Base-by-base conservation (phyloP, 2,329 filamentous ascomycete genomes). In the Plenodomus lindquistii region DNA sequence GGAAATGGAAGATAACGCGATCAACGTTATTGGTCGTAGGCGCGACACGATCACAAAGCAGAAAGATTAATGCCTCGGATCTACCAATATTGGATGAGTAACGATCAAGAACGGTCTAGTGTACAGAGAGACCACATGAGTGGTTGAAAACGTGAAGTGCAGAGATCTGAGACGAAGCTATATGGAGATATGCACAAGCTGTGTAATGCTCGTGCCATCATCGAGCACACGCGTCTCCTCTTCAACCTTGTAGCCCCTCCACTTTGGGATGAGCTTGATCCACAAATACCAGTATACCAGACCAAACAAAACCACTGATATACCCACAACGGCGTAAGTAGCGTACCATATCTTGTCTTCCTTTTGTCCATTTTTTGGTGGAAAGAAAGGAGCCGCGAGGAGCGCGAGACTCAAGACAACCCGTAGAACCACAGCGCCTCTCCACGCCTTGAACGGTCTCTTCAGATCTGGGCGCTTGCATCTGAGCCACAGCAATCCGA, bases 241-340 rank as follows among this genome's bases (percentile, higher is more conserved):
- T 59, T 87, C 84, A 1, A 90, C 69, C 13, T 66, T 78, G 62
- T 88, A 88, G 0, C 80, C 79, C 42, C 80, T 76, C 71, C 79
- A 80, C 36, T 70, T 73, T 1, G 88, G 87, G 19, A 89, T 64
- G 1, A 82, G 54, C 2, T 83, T 75, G 0, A 85, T 85, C 81
- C 84, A 87, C 1, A 87, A 52, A 54, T 82, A 85, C 88, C 87
- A 91, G 63, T 90, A 90, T 0, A 82, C 1, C 0, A 86, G 62
- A 0, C 81, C 85, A 40, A 83, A 80, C 0, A 79, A 27, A 27
- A 88, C 72, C 45, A 79, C 76, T 63, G 77, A 70, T 36, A 77
- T 70, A 0, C 77, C 79, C 13, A 82, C 78, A 36, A 82, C 66
- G 1, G 79, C 79, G 67, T 82, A 82, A 1, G 78, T 79, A 5